A percentile compares a stretch with the other conserved stretches of the same genome.
Evolutionary conservation across 2,329 filamentous ascomycete genomes (phyloP).

Genomic region (Cladophialophora yegresii): DNA sequence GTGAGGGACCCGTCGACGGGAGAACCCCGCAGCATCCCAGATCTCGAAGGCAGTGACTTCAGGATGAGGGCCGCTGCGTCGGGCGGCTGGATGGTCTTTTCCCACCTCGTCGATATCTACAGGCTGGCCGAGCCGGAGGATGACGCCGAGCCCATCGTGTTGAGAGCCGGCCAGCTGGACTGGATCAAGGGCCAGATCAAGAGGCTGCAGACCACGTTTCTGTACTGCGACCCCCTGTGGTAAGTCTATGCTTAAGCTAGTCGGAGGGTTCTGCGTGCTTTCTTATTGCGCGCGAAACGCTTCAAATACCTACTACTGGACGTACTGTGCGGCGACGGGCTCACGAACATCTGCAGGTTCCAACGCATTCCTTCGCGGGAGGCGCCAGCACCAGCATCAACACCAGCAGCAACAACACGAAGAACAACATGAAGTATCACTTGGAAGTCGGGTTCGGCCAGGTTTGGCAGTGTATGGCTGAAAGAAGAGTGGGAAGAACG

Average conservation of each 20-base stretch:
- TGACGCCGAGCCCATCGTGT: constrained; percentile 28
- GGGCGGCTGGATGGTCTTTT: constrained; percentile 34
- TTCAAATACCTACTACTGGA: neutral
- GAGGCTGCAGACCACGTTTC: constrained; percentile 32
- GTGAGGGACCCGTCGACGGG: constrained; percentile 18
- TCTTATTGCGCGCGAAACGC: neutral
- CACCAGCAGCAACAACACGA: neutral
- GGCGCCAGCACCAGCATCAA: neutral
- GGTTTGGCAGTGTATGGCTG: neutral
- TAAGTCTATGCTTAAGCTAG: constrained; percentile 13
- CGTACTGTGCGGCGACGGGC: neutral
- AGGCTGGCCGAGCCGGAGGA: constrained; percentile 35
- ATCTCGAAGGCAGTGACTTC: constrained; percentile 11
- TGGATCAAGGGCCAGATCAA: constrained; percentile 36
- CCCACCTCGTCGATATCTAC: constrained; percentile 30
- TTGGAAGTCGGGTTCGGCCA: neutral
- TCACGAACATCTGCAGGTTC: neutral
- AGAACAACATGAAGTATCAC: neutral
- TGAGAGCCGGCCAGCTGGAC: constrained; percentile 34
- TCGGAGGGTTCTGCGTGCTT: neutral
- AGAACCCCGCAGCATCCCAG: constrained; percentile 16
- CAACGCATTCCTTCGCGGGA: neutral
- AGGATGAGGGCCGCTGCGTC: constrained; percentile 30
- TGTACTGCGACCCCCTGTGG: constrained; percentile 29
- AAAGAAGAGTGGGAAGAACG: neutral